These are phyloP conservation scores for Obelidium mucronatum DNA, from an alignment of 192 early-diverging fungal species.

Conservation along the genomic window DNA sequence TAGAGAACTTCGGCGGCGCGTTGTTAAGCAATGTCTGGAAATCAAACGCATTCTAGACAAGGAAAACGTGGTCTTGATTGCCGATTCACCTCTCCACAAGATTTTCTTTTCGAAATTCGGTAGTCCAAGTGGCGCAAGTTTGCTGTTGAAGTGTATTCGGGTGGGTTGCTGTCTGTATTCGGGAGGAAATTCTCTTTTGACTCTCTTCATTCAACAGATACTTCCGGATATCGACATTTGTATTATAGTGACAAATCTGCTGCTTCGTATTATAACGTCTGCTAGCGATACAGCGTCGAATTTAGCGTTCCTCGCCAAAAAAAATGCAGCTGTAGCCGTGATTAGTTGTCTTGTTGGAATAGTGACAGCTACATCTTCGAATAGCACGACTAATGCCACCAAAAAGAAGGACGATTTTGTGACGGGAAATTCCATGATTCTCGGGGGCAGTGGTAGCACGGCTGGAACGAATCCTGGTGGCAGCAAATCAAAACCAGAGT, in stretches of 20 bases:
- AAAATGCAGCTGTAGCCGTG: conserved; percentile 31
- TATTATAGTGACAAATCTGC: conserved; percentile 49
- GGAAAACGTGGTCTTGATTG: conserved; percentile 31
- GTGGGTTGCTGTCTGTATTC: too few relatives aligned
- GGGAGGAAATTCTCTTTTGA: too few relatives aligned
- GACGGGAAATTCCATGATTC: neutral
- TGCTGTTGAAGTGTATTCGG: conserved; percentile 53
- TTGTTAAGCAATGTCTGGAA: conserved; percentile 48
- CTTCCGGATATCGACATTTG: conserved; percentile 50
- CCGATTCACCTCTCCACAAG: conserved; percentile 54
- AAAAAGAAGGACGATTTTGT: neutral
- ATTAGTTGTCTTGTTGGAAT: conserved; percentile 29
- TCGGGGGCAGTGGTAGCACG: too few relatives aligned
- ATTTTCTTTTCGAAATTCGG: conserved; percentile 50
- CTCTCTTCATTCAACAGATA: too few relatives aligned
- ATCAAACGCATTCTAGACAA: conserved; percentile 61
- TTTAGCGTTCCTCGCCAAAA: conserved; percentile 41
- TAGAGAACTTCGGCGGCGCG: conserved; percentile 38
- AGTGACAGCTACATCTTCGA: neutral
- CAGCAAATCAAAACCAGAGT: too few relatives aligned
- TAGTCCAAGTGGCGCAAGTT: conserved; percentile 33
- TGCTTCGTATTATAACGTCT: conserved; percentile 40
- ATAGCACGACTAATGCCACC: neutral
- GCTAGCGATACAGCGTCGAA: conserved; percentile 31
- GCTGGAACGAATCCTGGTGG: neutral